Evolutionary conservation across 108 stramenopile species (phyloP), one percentile per base, ranked within the genome.

Genomic region (Discostella pseudostelligera): DNA sequence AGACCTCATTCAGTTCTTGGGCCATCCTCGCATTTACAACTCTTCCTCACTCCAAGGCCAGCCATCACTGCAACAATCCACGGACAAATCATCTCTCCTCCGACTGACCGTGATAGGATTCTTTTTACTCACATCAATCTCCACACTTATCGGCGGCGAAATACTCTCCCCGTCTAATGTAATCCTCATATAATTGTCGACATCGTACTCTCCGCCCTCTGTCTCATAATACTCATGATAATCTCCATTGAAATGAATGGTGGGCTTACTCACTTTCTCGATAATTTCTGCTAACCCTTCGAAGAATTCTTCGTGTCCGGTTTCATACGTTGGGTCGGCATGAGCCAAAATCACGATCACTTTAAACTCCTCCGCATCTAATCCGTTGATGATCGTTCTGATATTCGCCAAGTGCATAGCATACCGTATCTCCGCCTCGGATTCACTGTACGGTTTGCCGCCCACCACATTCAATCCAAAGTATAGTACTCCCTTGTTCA

Each of bases 381-480:
- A 57, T 49, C 29, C 16, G 24, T 62, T 35, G 14, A 54, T 39
- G 69, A 29, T 60, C 24, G 25, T 25, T n/a, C 12, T 1, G 10
- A 60, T 44, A n/a, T 26, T 4, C 11, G 12, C 43, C 25, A 60
- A 44, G 17, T 60, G 45, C 25, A 22, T 13, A 1, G 39, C 35
- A 47, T 69, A 65, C 36, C 22, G 25, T 24, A 14, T 8, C 19
- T 67, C 49, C 56, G 82, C 82, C 21, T 84, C 74, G 11, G 50
- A 56, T n/a, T 73, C 42, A 22, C 83, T 72, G 50, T 59, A 53
- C 7, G 61, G 69, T 5, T 7, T 59, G 4, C 76, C 76, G 3
- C 81, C 81, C 0, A 86, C 84, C 4, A 89, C 36, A 59, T 92
- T 87, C 8, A 92, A 20, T 25, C 86, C 86, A 29, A 90, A 59